Evolutionary conservation across 805 yeast genomes (phyloP).

Genomic region (Yarrowia yakushimensis): DNA sequence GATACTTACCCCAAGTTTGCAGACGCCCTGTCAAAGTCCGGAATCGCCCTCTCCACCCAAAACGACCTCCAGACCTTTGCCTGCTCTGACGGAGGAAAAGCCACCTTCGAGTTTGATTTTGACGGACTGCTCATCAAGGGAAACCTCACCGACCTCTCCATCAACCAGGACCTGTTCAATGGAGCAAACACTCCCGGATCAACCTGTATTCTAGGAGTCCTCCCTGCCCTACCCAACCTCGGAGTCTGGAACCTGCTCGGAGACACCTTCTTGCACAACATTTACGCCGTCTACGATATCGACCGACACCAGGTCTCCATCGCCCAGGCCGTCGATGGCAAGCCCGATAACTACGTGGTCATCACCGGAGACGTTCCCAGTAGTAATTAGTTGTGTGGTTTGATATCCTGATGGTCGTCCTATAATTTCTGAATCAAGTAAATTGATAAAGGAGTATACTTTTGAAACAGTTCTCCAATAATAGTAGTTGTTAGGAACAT

Average conservation of each 20-base stretch:
- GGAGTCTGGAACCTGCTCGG: slow-evolving; percentile 40
- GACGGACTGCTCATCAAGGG: neutral
- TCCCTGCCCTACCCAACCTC: slow-evolving; percentile 33
- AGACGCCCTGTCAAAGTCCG: slow-evolving; percentile 29
- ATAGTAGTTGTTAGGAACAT: too few relatives aligned
- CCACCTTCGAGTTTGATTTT: neutral
- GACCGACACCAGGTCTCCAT: slow-evolving; percentile 52
- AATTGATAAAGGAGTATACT: too few relatives aligned
- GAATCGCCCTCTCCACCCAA: too few relatives aligned
- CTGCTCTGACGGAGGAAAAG: neutral
- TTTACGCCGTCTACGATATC: slow-evolving; percentile 63
- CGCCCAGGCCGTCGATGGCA: slow-evolving; percentile 43
- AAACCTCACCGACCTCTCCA: slow-evolving; percentile 7
- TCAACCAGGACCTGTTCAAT: neutral
- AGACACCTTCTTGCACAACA: slow-evolving; percentile 56
- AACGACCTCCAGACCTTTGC: too few relatives aligned
- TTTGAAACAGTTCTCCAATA: too few relatives aligned
- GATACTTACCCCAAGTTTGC: slow-evolving; percentile 37
- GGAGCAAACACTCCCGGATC: slow-evolving; percentile 10
- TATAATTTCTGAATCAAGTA: too few relatives aligned
- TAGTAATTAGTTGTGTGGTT: too few relatives aligned
- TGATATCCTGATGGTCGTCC: too few relatives aligned
- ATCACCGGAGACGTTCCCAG: too few relatives aligned
- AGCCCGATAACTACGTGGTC: neutral
- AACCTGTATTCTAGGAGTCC: slow-evolving; percentile 33